These are phyloP conservation scores for Nannochloropsis gaditana DNA, from an alignment of 108 stramenopile species.

Conservation along the genomic window DNA sequence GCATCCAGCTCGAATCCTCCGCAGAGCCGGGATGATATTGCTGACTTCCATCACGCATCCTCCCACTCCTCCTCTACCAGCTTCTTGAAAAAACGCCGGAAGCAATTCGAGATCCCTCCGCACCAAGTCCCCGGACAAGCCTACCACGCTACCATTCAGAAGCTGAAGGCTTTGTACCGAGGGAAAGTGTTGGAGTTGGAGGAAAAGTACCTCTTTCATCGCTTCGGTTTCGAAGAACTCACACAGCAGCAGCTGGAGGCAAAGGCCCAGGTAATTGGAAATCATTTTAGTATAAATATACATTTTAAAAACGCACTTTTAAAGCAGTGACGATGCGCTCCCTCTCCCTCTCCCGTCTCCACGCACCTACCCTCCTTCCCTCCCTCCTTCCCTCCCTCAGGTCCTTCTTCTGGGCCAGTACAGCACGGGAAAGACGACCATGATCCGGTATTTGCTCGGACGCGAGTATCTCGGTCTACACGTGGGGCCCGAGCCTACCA, in stretches of 20 bases:
- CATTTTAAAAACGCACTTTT: too few relatives aligned
- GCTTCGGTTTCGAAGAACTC: background rate
- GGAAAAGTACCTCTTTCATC: slow-evolving; percentile 21
- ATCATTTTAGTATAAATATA: too few relatives aligned
- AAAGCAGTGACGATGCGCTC: background rate
- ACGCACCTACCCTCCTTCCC: background rate
- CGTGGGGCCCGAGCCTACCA: slow-evolving; percentile 41
- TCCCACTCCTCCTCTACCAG: background rate
- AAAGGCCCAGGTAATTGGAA: slow-evolving; percentile 16
- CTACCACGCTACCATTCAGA: slow-evolving; percentile 14
- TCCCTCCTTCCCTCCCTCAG: slow-evolving; percentile 7
- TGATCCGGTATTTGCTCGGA: slow-evolving; percentile 27
- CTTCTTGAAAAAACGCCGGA: background rate
- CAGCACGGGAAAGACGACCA: slow-evolving; percentile 37
- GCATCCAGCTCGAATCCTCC: background rate
- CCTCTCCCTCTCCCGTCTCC: background rate
- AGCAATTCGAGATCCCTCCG: background rate
- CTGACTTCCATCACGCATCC: background rate
- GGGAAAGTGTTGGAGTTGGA: background rate
- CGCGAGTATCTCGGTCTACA: slow-evolving; percentile 32
- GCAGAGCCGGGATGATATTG: background rate
- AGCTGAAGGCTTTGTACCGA: background rate
- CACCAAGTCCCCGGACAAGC: background rate
- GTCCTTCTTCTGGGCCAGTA: slow-evolving; percentile 37
- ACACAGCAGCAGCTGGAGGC: background rate